Evolutionary conservation across 1,139 yeast species (phyloP).

Genomic region (Lodderomyces orthopsilosis): DNA sequence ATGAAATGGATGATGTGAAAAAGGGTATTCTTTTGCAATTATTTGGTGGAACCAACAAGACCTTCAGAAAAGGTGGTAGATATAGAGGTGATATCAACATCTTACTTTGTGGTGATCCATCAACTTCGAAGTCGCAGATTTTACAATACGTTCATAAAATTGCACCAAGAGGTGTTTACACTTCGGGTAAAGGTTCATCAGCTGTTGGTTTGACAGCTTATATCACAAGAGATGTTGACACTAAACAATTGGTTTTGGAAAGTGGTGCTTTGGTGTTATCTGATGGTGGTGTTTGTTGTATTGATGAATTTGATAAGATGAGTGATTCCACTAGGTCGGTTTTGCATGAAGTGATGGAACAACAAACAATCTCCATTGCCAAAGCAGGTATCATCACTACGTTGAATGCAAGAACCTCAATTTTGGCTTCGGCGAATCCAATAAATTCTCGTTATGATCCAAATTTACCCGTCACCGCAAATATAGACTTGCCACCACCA

Average conservation of each 20-base stretch:
- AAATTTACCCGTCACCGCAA: constrained; percentile 86
- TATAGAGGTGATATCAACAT: constrained; percentile 95
- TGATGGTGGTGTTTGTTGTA: constrained; percentile 98
- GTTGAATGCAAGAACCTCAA: constrained; percentile 91
- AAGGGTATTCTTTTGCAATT: constrained; percentile 89
- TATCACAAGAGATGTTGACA: constrained; percentile 89
- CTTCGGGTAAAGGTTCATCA: constrained; percentile 98
- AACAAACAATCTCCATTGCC: constrained; percentile 95
- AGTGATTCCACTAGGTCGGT: constrained; percentile 91
- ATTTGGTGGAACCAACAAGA: constrained; percentile 94
- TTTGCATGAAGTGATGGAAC: constrained; percentile 98
- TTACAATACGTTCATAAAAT: constrained; percentile 93
- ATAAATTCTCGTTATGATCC: constrained; percentile 95
- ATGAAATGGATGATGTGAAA: constrained; percentile 93
- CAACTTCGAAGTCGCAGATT: constrained; percentile 93
- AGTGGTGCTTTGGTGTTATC: constrained; percentile 95
- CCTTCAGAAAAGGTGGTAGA: constrained; percentile 85
- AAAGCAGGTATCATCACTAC: constrained; percentile 98
- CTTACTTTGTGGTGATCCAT: constrained; percentile 94
- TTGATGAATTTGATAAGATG: constrained; percentile 98
- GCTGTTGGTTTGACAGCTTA: constrained; percentile 99
- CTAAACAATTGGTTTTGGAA: constrained; percentile 88
- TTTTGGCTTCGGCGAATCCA: constrained; percentile 97
- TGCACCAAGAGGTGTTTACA: constrained; percentile 96
- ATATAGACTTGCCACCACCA: constrained; percentile 96